Conservation (phyloP, 1,284 basidiomycete genomes). For the Tilletiopsis washingtonensis region DNA sequence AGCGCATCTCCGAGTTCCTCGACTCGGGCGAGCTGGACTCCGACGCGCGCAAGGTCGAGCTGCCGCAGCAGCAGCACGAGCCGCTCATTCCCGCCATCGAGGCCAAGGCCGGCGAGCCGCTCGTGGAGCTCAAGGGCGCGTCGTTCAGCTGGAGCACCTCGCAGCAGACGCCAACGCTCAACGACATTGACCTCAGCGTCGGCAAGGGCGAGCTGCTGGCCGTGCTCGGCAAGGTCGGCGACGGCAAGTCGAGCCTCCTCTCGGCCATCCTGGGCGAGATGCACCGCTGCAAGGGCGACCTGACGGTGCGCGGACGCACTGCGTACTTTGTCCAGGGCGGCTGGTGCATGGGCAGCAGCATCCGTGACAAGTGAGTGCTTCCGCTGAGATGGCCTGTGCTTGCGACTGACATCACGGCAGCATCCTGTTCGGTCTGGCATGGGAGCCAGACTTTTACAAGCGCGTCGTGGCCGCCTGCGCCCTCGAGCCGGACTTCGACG, state of each 20-base stretch:
- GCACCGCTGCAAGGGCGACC: constrained; percentile 65
- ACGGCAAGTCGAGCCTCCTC: constrained; percentile 61
- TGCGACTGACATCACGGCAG: too few species aligned
- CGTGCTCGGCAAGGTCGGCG: constrained; percentile 81
- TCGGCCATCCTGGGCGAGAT: constrained; percentile 72
- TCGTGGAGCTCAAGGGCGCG: constrained; percentile 53
- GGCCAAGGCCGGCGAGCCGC: background rate
- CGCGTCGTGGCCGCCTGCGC: constrained; percentile 63
- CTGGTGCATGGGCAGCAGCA: constrained; percentile 59
- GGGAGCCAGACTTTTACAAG: constrained; percentile 58
- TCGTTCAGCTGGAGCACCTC: constrained; percentile 60
- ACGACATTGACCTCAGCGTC: constrained; percentile 67
- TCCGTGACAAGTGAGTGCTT: too few species aligned
- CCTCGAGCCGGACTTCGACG: constrained; percentile 66
- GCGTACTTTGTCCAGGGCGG: constrained; percentile 84
- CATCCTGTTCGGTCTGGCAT: constrained; percentile 71
- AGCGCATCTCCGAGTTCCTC: constrained; percentile 71
- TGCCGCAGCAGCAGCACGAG: constrained; percentile 2
- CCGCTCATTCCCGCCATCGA: constrained; percentile 2
- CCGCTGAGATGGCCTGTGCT: too few species aligned
- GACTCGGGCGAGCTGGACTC: constrained; percentile 69
- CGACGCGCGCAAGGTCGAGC: constrained; percentile 52
- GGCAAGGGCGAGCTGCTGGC: constrained; percentile 80
- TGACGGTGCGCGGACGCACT: constrained; percentile 63
- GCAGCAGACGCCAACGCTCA: constrained; percentile 58